Percentiles rank a stretch among this genome's conserved stretches.
phyloP scores from a whole-genome alignment of 2,329 filamentous ascomycete species.

The Arthrobotrys megalospora region DNA sequence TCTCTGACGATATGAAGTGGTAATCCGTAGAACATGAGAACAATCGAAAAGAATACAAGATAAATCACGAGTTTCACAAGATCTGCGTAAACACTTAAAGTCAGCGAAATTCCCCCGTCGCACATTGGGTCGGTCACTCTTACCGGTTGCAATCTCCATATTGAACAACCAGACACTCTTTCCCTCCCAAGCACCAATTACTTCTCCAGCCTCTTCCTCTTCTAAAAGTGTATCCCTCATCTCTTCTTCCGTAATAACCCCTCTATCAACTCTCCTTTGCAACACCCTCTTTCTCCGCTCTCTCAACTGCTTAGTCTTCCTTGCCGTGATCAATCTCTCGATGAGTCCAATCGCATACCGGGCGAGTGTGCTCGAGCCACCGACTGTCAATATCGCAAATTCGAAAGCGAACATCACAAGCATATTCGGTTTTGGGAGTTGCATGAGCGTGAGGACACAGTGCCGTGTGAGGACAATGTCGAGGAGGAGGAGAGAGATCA shows the following conservation, averaged over 20 bases:
- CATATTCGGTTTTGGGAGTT: conserved; percentile 93
- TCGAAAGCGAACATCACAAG: conserved; percentile 99
- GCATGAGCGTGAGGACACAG: conserved; percentile 84
- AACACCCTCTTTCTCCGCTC: conserved; percentile 79
- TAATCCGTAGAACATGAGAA: conserved; percentile 92
- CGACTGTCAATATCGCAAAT: conserved; percentile 87
- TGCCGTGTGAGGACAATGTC: conserved; percentile 85
- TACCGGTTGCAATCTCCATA: conserved; percentile 85
- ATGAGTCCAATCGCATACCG: conserved; percentile 84
- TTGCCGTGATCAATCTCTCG: conserved; percentile 81
- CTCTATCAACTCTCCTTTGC: conserved; percentile 74
- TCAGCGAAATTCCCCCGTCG: background rate
- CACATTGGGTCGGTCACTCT: conserved; percentile 64
- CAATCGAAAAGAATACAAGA: conserved; percentile 90
- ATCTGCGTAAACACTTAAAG: conserved; percentile 71
- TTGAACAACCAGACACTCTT: conserved; percentile 94
- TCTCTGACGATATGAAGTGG: conserved; percentile 98
- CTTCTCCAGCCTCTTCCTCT: conserved; percentile 78
- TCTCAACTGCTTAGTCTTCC: conserved; percentile 80
- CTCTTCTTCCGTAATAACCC: conserved; percentile 82
- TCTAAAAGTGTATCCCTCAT: conserved; percentile 62
- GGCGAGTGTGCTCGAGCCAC: conserved; percentile 82
- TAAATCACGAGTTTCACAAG: conserved; percentile 93
- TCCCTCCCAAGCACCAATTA: conserved; percentile 89
- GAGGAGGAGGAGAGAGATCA: conserved; percentile 84